A percentile compares a stretch with the other conserved stretches of the same genome.
These are phyloP conservation scores for Fusarium sp. DNA, from an alignment of 2,329 filamentous ascomycete species.

Conservation along the genomic window DNA sequence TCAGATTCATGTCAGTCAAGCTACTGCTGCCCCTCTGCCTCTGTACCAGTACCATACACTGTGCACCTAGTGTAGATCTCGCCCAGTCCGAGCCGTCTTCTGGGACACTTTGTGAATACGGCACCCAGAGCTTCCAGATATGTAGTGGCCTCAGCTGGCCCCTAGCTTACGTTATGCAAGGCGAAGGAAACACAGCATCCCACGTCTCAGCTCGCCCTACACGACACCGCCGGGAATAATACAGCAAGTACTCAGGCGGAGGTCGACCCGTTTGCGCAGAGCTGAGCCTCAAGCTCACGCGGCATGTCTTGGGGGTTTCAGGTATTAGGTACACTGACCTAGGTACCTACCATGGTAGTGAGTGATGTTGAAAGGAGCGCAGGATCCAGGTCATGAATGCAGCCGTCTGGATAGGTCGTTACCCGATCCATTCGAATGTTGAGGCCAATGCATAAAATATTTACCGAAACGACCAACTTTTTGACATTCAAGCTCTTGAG, in stretches of 20 bases:
- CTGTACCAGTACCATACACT: neutral
- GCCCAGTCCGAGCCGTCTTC: neutral
- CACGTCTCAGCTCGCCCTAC: slow-evolving; percentile 11
- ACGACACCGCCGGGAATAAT: slow-evolving; percentile 14
- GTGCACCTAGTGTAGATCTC: neutral
- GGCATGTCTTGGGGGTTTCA: neutral
- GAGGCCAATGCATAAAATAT: neutral
- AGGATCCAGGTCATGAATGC: neutral
- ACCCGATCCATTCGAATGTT: neutral
- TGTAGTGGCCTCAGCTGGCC: slow-evolving; percentile 4
- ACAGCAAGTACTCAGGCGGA: neutral
- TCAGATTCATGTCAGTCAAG: slow-evolving; percentile 23
- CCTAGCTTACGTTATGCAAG: slow-evolving; percentile 18
- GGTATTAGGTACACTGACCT: neutral
- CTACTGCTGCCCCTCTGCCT: neutral
- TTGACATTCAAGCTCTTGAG: neutral
- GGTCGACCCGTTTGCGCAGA: neutral
- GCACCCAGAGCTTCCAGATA: neutral
- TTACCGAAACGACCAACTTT: neutral
- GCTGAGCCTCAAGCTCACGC: slow-evolving; percentile 20
- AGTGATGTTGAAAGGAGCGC: no score
- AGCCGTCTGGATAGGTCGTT: neutral
- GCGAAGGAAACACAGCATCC: neutral
- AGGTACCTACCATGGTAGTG: no score
- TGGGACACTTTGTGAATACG: neutral